Evolutionary conservation across 306 rosid genomes (phyloP), one percentile per base, ranked within the genome.

Genomic region (Cucurbita ficifolia): DNA sequence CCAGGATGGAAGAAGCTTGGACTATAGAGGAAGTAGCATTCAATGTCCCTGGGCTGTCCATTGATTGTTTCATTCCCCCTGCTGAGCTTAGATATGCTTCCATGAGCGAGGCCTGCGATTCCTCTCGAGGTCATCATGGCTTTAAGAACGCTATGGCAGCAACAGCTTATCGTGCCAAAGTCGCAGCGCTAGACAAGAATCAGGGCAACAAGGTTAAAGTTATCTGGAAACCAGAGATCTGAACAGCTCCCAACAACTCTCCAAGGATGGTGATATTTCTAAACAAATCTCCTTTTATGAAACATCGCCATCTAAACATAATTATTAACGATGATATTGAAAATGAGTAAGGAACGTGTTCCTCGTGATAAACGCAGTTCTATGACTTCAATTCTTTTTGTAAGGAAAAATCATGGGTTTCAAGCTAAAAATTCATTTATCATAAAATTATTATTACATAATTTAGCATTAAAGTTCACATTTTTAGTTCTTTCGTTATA

Each of bases 1-100:
- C 99, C 14, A 83, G 91, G 83, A 95, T 95, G 99, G 99, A 95
- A 82, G 99, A 95, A 83, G 96, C 97, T 56, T 95, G 99, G 99
- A 87, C 99, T 1, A 89, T 95, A 39, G 99, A 95, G 85, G 99
- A 95, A 82, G 96, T 91, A 59, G 99, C 97, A 0, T 95, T 95
- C 82, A 91, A 89, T 40, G 99, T 95, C 52, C 99, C 97, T 0
- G 99, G 99, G 54, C 89, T 95, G 74, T 91, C 99, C 5, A 10
- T 88, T 53, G 99, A 95, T 81, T 95, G 99, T 78, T 95, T 95
- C 84, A 95, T 95, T 72, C 99, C 99, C 71, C 99, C 99, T 3
- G 96, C 97, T 0, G 97, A 95, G 79, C 81, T 95, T 18, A 88
- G 92, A 80, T 94, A 89, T 78, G 95, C 99, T 72, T 87, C 99